Evolutionary conservation across 2,329 filamentous ascomycete species (phyloP).

Genomic region (Ophiostoma pallidulum): DNA sequence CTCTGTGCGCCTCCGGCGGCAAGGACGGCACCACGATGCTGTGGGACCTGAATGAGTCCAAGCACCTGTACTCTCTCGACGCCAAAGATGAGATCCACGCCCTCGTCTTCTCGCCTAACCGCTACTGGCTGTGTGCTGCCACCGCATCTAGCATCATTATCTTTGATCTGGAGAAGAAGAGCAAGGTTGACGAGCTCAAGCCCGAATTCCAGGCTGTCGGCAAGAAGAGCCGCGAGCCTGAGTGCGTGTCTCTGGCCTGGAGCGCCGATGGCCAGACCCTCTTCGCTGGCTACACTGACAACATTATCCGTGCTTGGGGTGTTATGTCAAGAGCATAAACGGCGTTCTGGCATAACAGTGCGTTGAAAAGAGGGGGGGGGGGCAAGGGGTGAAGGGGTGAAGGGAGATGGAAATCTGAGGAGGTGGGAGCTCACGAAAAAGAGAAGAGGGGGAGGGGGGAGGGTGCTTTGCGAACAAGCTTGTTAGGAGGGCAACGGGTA

Average conservation of each 20-base stretch:
- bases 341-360: neutral
- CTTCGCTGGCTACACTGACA: constrained; percentile 99
- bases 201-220: constrained; percentile 91
- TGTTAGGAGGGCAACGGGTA: constrained; percentile 7
- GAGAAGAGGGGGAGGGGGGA: neutral
- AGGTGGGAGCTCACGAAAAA: no score
- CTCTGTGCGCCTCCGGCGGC: constrained; percentile 95
- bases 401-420: no score
- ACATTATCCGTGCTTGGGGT: constrained; percentile 96
- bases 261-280: constrained; percentile 97
- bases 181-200: constrained; percentile 99
- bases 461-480: neutral
- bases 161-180: constrained; percentile 99
- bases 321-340: constrained; percentile 86
- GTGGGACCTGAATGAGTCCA: constrained; percentile 99
- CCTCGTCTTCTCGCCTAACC: constrained; percentile 99
- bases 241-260: constrained; percentile 97
- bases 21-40: constrained; percentile 99
- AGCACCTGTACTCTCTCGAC: constrained; percentile 99
- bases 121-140: constrained; percentile 99
- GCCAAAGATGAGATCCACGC: constrained; percentile 99
- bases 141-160: constrained; percentile 98
- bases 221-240: constrained; percentile 98
- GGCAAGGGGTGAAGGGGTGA: neutral
- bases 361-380: neutral